Base-by-base conservation (phyloP, 495 filamentous ascomycete genomes). In the Choiromyces venosus region DNA sequence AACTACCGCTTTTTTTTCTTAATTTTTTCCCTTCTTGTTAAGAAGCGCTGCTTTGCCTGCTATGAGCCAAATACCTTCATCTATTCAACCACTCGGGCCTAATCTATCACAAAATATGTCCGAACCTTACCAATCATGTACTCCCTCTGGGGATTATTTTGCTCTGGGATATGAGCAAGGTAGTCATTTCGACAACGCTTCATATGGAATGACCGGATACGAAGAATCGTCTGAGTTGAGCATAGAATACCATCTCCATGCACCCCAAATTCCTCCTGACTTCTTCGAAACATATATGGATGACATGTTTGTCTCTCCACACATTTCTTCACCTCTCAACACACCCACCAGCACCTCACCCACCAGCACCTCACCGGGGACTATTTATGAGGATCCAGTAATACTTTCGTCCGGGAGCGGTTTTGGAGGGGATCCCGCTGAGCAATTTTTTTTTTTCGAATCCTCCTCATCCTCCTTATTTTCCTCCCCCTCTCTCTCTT, bases 401-500 rank as follows among this genome's bases (percentile, higher is more conserved):
- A 25, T n/a, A n/a, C n/a, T n/a, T n/a, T 25, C 8, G 10, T 10
- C n/a, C n/a, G 21, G 2, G n/a, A 16, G n/a, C 52, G 52, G 16
- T 14, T 14, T 61, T 61, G 52, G 52, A 25, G 25, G 16, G 0
- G 12, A 12, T 29, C 16, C n/a, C 25, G 9, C 52, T 0, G n/a
- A 4, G 29, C 4, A 3, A 0, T 29, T 12, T 16, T 61, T 61
- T 10, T 52, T n/a, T 3, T 61, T 52, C 8, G 44, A 9, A 0
- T 52, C 21, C 44, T 21, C 46, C 8, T 16, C n/a, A 9, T 0
- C 0, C 10, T 25, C 1, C 12, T 42, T n/a, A n/a, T n/a, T n/a
- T n/a, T n/a, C n/a, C n/a, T 0, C 0, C 10, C n/a, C 1, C 12
- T 42, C 4, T 42, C 1, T 10, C 8, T 12, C 52, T 0, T 61